Evolutionary conservation across 495 filamentous ascomycete genomes (phyloP), one percentile per base, ranked within the genome.

Genomic region (Aspergillus haitiensis): DNA sequence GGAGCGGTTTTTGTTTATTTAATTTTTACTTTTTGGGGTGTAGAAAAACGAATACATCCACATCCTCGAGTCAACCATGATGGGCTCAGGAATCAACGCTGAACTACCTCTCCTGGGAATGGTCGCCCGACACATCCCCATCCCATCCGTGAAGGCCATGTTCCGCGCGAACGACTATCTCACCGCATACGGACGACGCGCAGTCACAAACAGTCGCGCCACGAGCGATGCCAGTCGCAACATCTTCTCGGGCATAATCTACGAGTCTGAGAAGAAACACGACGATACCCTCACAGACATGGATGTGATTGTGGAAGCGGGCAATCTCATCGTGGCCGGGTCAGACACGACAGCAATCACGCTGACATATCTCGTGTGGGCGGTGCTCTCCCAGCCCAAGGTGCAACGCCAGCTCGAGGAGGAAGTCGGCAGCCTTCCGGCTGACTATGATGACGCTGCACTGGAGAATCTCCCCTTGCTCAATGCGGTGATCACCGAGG

Each of bases 401-500:
- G 31, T 70, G 13, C 57, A 62, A 53, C 32, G 52, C 8, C 45
- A 63, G 16, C 45, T 76, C 0, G 45, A 58, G n/a, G 27, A 58
- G 7, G 72, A 75, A 63, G 53, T 76, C 9, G 37, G 47, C 7
- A 48, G 15, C 0, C 50, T 71, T 12, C 36, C 31, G 1, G 56
- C 58, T 0, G 58, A 59, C 12, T 69, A 68, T 40, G 52, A 21
- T 11, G 70, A 73, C n/a, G 58, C 58, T 16, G 52, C 67, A 47
- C 64, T 80, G 5, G 68, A 77, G 39, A 49, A 61, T 4, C 61
- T 79, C 0, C 71, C 73, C 5, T 62, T 76, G 35, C 70, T 86
- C 12, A 79, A 82, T 49, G 70, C 71, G 6, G 68, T 77, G 31
- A 83, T 85, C 58, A 78, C 77, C 37, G 82, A 86, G 64, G 70